Percentiles rank a stretch among this genome's conserved stretches.
Conservation (phyloP, 1,284 basidiomycete genomes). For the Inonotus hispidus region DNA sequence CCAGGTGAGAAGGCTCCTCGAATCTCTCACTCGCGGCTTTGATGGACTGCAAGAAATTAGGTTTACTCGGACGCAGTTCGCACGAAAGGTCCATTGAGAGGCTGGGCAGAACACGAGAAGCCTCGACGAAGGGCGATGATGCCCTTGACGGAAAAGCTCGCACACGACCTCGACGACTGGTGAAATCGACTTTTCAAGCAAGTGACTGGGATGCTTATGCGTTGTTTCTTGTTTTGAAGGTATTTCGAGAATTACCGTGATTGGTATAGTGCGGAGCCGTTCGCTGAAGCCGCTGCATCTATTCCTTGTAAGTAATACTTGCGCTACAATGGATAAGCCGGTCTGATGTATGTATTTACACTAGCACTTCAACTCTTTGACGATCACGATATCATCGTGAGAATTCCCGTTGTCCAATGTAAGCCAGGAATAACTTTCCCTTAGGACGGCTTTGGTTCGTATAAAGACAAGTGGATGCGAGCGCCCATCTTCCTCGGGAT, state of each 20-base stretch:
- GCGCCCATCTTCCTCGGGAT: slow-evolving; percentile 28
- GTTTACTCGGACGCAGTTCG: slow-evolving; percentile 25
- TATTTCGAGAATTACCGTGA: slow-evolving; percentile 21
- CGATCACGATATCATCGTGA: slow-evolving; percentile 30
- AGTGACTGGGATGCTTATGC: not conserved
- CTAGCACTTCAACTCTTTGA: slow-evolving; percentile 33
- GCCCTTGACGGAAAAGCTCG: slow-evolving; percentile 12
- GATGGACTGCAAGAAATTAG: not conserved
- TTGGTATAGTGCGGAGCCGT: slow-evolving; percentile 18
- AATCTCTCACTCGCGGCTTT: not conserved
- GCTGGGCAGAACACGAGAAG: slow-evolving; percentile 16
- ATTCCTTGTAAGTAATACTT: slow-evolving; percentile 18
- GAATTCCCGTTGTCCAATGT: not conserved
- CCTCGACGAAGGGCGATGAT: slow-evolving; percentile 17
- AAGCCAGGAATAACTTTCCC: not conserved
- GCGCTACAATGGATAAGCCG: slow-evolving; percentile 8
- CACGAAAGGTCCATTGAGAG: slow-evolving; percentile 17
- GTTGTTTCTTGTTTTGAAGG: not conserved
- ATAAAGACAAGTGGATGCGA: slow-evolving; percentile 28
- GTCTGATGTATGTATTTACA: not conserved
- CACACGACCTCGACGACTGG: slow-evolving; percentile 20
- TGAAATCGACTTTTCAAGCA: not conserved
- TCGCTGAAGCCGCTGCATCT: slow-evolving; percentile 14
- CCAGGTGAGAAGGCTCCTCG: slow-evolving; percentile 17
- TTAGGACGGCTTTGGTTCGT: slow-evolving; percentile 31